phyloP scores from a whole-genome alignment of 2,329 filamentous ascomycete genomes.

The Monilinia polystroma region DNA sequence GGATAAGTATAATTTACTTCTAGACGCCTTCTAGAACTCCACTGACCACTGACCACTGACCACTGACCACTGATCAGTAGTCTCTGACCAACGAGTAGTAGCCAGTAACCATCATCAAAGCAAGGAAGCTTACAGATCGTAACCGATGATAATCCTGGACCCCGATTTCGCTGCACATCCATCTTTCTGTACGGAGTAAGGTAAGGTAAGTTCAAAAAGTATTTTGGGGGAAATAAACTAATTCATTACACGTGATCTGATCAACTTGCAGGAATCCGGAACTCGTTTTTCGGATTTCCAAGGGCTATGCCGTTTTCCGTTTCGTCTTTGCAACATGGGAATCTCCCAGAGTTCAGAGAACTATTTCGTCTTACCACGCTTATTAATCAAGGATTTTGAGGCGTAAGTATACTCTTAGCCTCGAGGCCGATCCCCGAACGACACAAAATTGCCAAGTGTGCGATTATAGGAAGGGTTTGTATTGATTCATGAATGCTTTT shows the following conservation, averaged over 20 bases:
- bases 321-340: neutral
- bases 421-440: neutral
- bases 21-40: slow-evolving; percentile 17
- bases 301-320: neutral
- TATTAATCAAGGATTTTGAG: neutral
- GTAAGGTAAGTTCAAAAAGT: neutral
- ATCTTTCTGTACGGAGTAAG: too few species aligned
- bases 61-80: too few species aligned
- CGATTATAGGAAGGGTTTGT: slow-evolving; percentile 1
- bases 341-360: neutral
- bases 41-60: neutral
- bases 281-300: neutral
- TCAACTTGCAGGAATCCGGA: neutral
- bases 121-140: neutral
- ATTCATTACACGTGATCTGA: neutral
- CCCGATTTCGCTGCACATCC: slow-evolving; percentile 4
- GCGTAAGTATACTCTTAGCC: neutral
- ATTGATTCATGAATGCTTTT: slow-evolving; percentile 1
- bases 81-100: too few species aligned
- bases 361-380: neutral
- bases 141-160: neutral
- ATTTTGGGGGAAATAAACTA: neutral
- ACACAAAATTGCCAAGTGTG: slow-evolving; percentile 3
- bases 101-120: too few species aligned
- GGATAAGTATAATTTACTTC: neutral